Base-by-base conservation (phyloP, 495 filamentous ascomycete genomes). In the Lasiosphaeria ovina region DNA sequence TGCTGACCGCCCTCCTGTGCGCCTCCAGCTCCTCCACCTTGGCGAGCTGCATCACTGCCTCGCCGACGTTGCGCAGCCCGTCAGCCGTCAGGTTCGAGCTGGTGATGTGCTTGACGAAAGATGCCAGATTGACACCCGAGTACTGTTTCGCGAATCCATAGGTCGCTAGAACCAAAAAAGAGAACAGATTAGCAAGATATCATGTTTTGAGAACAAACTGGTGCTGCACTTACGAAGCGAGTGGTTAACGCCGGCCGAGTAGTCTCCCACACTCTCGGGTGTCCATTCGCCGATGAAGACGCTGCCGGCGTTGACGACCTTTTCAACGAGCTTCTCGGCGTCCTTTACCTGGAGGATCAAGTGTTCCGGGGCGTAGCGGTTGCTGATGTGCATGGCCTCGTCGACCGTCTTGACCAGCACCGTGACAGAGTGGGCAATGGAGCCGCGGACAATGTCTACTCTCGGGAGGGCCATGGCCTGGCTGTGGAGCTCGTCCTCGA, bases 71-170 rank as follows among this genome's bases (percentile, higher is more conserved):
- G 61, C 82, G 76, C 54, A 98, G 75, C 1, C 94, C 94, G 59
- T 97, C 84, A 24, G 86, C 84, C 0, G 92, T 95, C 62, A 98
- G 80, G 72, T 95, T 88, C 0, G 91, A 90, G 74, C 88, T 91
- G 8, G 94, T 98, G 69, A 98, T 93, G 76, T 97, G 91, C 79
- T 98, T 98, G 62, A 96, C 80, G 77, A 96, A 98, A 0, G 92
- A 96, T 4, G 84, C 92, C 1, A 98, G 85, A 72, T 96, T 98
- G 62, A 98, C 94, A 45, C 94, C 94, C 3, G 92, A 97, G 76
- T 98, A 98, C 69, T 98, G 94, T 74, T 93, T 95, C 50, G 94
- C 94, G 65, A 95, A 98, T 42, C 94, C 94, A 69, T 97, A 98
- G 17, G 94, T 98, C 62, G 94, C 92, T 97, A 59, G 24, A 24